Conservation (phyloP, 305 asterid species). For the Fraxinus sp. region DNA sequence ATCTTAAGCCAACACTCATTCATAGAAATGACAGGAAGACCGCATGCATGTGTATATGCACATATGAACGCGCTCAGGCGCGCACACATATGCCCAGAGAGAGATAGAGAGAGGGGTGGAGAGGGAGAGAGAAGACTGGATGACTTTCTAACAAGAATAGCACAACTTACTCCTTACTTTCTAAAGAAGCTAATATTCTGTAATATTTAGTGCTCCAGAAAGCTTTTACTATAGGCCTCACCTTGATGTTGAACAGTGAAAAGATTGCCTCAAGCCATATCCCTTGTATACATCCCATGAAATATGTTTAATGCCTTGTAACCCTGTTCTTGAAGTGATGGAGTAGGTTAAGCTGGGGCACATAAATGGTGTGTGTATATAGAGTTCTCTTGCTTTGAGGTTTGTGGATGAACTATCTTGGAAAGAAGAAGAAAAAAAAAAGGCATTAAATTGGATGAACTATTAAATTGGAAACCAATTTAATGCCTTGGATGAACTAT, state of each 20-base stretch:
- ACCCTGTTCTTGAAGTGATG: neutral
- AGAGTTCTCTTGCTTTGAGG: neutral
- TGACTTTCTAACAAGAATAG: neutral
- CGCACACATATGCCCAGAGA: neutral
- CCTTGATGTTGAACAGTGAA: neutral
- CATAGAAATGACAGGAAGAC: neutral
- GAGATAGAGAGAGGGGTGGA: neutral
- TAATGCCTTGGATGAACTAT: too few species aligned
- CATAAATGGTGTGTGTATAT: neutral
- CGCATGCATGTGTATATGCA: neutral
- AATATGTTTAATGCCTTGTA: neutral
- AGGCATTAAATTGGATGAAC: too few species aligned
- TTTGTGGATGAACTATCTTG: neutral
- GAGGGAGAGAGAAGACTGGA: neutral
- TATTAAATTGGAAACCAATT: too few species aligned
- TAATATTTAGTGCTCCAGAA: neutral
- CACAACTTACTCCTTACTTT: neutral
- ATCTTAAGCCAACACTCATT: neutral
- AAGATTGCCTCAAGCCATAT: neutral
- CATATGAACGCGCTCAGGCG: neutral
- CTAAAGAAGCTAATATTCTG: neutral
- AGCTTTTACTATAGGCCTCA: neutral
- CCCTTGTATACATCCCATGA: neutral
- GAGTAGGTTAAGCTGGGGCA: neutral
- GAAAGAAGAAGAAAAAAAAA: too few species aligned